phyloP scores from a whole-genome alignment of 192 early-diverging fungal genomes.

The Coemansia sp. region DNA sequence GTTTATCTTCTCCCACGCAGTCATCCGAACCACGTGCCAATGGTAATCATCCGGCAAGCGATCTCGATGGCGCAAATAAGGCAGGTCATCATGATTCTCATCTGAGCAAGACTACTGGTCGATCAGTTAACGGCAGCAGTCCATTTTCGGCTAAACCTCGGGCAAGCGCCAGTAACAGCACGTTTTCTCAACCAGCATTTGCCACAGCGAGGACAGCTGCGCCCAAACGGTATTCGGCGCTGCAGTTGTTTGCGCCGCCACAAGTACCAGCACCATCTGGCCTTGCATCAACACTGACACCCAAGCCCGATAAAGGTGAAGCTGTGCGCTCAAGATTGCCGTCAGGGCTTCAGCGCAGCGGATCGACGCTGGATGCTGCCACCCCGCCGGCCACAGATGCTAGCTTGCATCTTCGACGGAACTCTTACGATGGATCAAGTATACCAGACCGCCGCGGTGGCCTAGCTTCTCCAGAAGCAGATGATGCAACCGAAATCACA shows the following conservation, averaged over 20 bases:
- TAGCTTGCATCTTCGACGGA: slow-evolving; percentile 17
- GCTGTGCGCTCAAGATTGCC: not conserved
- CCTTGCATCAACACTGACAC: not conserved
- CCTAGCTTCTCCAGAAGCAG: slow-evolving; percentile 2
- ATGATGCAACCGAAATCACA: not conserved
- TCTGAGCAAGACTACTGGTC: slow-evolving; percentile 1
- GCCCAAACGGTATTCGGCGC: slow-evolving; percentile 32
- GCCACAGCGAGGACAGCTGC: slow-evolving; percentile 31
- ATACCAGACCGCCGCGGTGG: slow-evolving; percentile 16
- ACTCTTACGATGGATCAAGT: slow-evolving; percentile 36
- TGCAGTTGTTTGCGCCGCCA: slow-evolving; percentile 19
- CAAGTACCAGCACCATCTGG: not conserved
- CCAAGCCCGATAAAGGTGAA: not conserved
- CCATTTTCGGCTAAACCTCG: slow-evolving; percentile 2
- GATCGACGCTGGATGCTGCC: slow-evolving; percentile 13
- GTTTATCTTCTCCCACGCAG: slow-evolving; percentile 8
- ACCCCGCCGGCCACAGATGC: not conserved
- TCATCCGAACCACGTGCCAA: slow-evolving; percentile 3
- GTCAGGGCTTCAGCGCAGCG: slow-evolving; percentile 22
- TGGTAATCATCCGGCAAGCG: not conserved
- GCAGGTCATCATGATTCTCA: not conserved
- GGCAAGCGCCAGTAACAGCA: slow-evolving; percentile 9
- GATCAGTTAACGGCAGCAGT: not conserved
- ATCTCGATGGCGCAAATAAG: slow-evolving; percentile 5
- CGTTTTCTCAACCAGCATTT: slow-evolving; percentile 28